Conservation (phyloP, 805 yeast species). For the Ogataea pini region DNA sequence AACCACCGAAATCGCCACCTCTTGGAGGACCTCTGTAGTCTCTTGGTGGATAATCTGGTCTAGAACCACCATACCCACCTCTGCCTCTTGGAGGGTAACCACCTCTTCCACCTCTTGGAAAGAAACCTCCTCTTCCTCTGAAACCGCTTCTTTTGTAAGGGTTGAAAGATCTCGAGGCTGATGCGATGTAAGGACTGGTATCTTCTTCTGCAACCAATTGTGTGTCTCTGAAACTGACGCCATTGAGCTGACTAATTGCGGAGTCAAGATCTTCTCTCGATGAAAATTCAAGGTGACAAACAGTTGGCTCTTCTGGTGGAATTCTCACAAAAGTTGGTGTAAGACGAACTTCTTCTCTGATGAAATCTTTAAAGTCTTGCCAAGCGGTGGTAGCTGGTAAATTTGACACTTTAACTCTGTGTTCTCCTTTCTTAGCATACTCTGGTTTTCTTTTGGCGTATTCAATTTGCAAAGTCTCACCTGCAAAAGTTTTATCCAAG, state of each 20-base stretch:
- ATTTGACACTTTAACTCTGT: conserved; percentile 66
- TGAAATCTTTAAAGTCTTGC: conserved; percentile 90
- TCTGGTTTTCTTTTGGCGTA: conserved; percentile 54
- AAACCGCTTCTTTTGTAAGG: conserved; percentile 45
- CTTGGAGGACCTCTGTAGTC: conserved; percentile 29
- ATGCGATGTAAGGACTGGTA: conserved; percentile 53
- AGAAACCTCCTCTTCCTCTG: conserved; percentile 49
- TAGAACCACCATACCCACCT: conserved; percentile 29
- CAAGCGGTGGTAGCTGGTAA: conserved; percentile 78
- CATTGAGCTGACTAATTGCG: conserved; percentile 75
- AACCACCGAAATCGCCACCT: conserved; percentile 29
- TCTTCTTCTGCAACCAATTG: conserved; percentile 78
- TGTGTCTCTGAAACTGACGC: conserved; percentile 63
- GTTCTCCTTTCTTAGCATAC: conserved; percentile 66
- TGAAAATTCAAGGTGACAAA: conserved; percentile 56
- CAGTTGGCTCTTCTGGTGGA: conserved; percentile 44
- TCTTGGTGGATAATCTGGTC: conserved; percentile 36
- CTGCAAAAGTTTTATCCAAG: conserved; percentile 47
- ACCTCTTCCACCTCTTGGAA: conserved; percentile 33
- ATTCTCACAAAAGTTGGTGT: conserved; percentile 64
- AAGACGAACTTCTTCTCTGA: conserved; percentile 67
- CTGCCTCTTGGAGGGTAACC: conserved; percentile 35
- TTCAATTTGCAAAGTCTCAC: conserved; percentile 52
- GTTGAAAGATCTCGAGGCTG: conserved; percentile 50
- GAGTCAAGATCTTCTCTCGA: conserved; percentile 73